phyloP scores from a whole-genome alignment of 345 rosid species.

The Aquilaria malaccensis region DNA sequence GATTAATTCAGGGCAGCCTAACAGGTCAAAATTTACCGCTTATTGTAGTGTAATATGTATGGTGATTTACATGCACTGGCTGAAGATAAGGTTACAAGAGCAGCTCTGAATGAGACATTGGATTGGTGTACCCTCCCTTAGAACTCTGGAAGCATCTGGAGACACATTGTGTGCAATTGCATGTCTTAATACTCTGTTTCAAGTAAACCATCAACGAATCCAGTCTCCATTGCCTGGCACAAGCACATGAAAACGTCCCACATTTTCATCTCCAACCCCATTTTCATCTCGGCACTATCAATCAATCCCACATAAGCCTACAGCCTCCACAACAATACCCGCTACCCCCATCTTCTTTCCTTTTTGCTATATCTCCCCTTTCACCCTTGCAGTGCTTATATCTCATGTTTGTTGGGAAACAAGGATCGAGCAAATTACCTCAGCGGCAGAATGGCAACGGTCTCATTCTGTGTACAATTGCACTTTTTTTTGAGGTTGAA shows the following conservation, averaged over 20 bases:
- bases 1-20: too few relatives aligned
- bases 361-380: neutral
- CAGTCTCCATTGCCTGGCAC: constrained; percentile 80
- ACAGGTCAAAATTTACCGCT: too few relatives aligned
- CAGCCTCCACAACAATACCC: too few relatives aligned
- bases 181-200: constrained; percentile 62
- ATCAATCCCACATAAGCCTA: too few relatives aligned
- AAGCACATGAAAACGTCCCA: neutral
- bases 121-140: neutral
- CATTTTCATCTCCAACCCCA: neutral
- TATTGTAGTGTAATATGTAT: too few relatives aligned
- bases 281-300: too few relatives aligned
- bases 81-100: constrained; percentile 2
- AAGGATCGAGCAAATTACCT: constrained; percentile 39
- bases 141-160: neutral
- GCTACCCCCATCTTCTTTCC: too few relatives aligned
- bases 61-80: neutral
- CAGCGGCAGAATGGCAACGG: constrained; percentile 71
- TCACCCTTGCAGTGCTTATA: neutral
- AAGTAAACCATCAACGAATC: constrained; percentile 69
- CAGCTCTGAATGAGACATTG: neutral
- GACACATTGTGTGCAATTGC: neutral
- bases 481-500: constrained; percentile 79
- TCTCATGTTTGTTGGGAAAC: neutral
- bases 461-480: constrained; percentile 81